These are phyloP conservation scores for Saccharomyces jurei DNA, from an alignment of 805 yeast genomes.

Conservation along the genomic window DNA sequence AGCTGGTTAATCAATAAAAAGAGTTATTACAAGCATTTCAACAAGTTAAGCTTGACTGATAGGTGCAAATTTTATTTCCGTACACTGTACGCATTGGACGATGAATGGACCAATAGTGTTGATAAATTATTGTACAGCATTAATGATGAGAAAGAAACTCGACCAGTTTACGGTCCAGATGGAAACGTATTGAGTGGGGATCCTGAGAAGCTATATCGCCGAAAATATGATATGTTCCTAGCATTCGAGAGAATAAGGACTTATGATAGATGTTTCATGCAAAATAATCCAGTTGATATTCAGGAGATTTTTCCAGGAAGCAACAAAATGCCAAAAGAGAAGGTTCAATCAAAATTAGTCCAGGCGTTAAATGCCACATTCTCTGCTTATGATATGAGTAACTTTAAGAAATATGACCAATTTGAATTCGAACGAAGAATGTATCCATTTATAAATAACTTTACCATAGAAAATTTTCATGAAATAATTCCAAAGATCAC, in stretches of 20 bases:
- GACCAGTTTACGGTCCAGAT: background rate
- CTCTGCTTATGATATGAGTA: background rate
- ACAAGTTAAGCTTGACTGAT: slow-evolving; percentile 6
- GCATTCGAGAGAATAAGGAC: slow-evolving; percentile 14
- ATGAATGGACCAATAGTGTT: slow-evolving; percentile 13
- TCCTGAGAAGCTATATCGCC: slow-evolving; percentile 1
- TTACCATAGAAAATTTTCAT: slow-evolving; percentile 6
- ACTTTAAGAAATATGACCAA: slow-evolving; percentile 7
- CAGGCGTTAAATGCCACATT: background rate
- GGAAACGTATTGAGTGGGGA: slow-evolving; percentile 4
- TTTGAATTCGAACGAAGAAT: slow-evolving; percentile 19
- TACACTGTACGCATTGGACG: slow-evolving; percentile 11
- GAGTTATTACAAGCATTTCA: slow-evolving; percentile 5
- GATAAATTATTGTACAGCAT: slow-evolving; percentile 5
- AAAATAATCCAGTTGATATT: background rate
- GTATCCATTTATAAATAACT: slow-evolving; percentile 16
- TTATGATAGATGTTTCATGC: slow-evolving; percentile 15
- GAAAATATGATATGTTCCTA: slow-evolving; percentile 7
- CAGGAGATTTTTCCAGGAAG: background rate
- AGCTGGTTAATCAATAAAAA: slow-evolving; percentile 1
- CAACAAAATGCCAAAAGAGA: background rate
- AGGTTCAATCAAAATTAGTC: background rate
- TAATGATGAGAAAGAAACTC: slow-evolving; percentile 5
- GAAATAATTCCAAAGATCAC: slow-evolving; percentile 12
- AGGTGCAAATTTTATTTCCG: slow-evolving; percentile 14